Percentiles rank a stretch among this genome's conserved stretches.
phyloP scores from a whole-genome alignment of 2,329 filamentous ascomycete species.

The Calonectria crousiana region DNA sequence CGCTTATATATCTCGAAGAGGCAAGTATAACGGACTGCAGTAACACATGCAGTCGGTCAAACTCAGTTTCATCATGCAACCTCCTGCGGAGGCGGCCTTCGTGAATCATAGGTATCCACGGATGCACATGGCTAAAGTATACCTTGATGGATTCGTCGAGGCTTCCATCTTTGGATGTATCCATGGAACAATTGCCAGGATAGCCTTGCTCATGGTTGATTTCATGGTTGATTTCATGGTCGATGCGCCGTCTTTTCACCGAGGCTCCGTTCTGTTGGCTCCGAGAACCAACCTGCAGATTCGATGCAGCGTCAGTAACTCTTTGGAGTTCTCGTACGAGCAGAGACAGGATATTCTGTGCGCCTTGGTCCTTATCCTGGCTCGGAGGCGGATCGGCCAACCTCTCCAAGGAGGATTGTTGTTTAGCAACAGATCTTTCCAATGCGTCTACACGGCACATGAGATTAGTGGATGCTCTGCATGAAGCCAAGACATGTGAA shows the following conservation, averaged over 20 bases:
- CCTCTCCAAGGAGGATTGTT: slow-evolving; percentile 22
- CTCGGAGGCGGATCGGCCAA: not conserved
- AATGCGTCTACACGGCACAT: slow-evolving; percentile 19
- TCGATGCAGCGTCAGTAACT: slow-evolving; percentile 4
- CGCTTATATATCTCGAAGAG: slow-evolving; percentile 40
- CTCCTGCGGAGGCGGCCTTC: slow-evolving; percentile 45
- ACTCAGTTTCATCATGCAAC: slow-evolving; percentile 37
- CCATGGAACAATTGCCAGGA: not conserved
- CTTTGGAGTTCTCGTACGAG: slow-evolving; percentile 29
- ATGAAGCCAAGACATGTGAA: slow-evolving; percentile 1
- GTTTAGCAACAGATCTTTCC: slow-evolving; percentile 30
- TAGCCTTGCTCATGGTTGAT: not conserved
- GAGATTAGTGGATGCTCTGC: not conserved
- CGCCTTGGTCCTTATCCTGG: not conserved
- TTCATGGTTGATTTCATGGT: not conserved
- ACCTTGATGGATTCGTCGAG: slow-evolving; percentile 45
- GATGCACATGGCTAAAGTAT: slow-evolving; percentile 53
- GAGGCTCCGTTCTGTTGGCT: not conserved
- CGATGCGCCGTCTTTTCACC: slow-evolving; percentile 24
- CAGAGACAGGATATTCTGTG: slow-evolving; percentile 18
- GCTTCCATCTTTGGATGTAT: slow-evolving; percentile 1
- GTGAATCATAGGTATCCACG: slow-evolving; percentile 55
- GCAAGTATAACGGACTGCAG: slow-evolving; percentile 50
- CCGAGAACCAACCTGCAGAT: not conserved
- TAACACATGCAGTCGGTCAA: slow-evolving; percentile 44